Evolutionary conservation across 257 asterid genomes (phyloP).

Genomic region (Przewalskia tangutica): DNA sequence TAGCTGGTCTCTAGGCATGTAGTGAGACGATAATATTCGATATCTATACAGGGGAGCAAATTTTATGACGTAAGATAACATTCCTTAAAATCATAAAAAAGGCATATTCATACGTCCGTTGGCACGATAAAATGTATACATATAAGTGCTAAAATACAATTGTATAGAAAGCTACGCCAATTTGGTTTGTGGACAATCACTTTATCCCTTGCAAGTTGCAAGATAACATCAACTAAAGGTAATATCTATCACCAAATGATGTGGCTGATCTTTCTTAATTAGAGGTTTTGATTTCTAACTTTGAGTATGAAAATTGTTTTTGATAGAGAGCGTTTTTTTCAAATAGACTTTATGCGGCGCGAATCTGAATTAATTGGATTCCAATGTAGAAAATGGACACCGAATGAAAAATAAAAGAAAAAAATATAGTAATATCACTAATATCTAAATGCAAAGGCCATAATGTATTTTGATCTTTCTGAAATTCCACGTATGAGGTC

Average conservation of each 20-base stretch:
- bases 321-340: too few species aligned
- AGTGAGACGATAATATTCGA: too few species aligned
- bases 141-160: neutral
- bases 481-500: neutral
- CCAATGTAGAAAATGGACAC: too few species aligned
- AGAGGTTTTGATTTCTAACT: neutral
- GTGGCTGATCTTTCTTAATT: too few species aligned
- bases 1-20: too few species aligned
- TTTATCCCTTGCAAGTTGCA: neutral
- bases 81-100: neutral
- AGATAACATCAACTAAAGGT: neutral
- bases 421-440: too few species aligned
- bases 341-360: too few species aligned
- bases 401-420: too few species aligned
- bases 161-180: neutral
- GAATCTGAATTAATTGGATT: too few species aligned
- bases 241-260: too few species aligned
- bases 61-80: neutral
- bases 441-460: too few species aligned
- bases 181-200: neutral
- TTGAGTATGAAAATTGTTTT: too few species aligned
- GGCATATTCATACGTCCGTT: neutral
- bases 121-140: neutral
- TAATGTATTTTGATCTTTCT: neutral
- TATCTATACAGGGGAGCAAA: neutral